Evolutionary conservation across 2,329 filamentous ascomycete species (phyloP).

Genomic region (Cordyceps militaris): DNA sequence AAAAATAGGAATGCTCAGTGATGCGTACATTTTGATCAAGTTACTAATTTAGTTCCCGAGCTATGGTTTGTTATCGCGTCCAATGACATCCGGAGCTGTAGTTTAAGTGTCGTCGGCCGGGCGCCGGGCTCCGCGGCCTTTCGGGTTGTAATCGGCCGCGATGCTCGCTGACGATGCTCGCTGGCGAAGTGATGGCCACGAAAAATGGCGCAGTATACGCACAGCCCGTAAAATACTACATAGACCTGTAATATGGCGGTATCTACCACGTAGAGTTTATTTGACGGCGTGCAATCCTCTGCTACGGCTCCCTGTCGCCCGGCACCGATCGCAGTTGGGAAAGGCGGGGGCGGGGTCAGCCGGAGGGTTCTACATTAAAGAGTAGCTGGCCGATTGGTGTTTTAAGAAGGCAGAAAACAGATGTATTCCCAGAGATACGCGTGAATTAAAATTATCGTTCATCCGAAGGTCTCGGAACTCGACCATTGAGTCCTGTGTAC

Average conservation of each 20-base stretch:
- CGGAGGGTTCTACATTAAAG: no score
- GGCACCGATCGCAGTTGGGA: no score
- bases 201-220: background rate
- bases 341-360: no score
- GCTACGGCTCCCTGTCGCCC: no score
- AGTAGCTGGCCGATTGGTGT: no score
- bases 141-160: background rate
- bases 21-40: background rate
- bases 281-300: no score
- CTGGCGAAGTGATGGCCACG: background rate
- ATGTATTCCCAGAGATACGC: no score
- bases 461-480: no score
- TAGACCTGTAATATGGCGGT: background rate
- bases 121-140: background rate
- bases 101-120: background rate
- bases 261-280: background rate
- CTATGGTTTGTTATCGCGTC: background rate
- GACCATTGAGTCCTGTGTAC: no score
- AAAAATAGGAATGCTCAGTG: background rate
- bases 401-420: no score
- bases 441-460: no score
- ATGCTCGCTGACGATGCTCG: background rate
- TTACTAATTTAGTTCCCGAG: background rate
- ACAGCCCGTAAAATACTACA: background rate
- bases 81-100: background rate